phyloP scores from a whole-genome alignment of 2,329 filamentous ascomycete genomes.

The Sphaerulina vaccinii region DNA sequence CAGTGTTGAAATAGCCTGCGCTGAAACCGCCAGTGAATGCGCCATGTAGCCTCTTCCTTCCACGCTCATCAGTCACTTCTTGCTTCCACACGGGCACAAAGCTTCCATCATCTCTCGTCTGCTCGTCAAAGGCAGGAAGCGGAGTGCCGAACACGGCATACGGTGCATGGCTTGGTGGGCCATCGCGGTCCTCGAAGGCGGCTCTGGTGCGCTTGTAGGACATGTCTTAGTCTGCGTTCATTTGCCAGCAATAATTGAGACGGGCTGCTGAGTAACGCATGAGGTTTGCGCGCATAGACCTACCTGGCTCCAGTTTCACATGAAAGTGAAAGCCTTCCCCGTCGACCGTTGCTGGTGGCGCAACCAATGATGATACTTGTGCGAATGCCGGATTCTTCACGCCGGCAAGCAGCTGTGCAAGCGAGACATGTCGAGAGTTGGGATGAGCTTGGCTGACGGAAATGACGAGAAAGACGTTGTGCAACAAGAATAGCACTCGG shows the following conservation, averaged over 20 bases:
- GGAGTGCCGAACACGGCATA: conserved; percentile 82
- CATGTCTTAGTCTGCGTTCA: conserved; percentile 52
- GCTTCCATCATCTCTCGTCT: conserved; percentile 81
- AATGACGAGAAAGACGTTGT: too few relatives aligned
- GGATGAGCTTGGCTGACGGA: too few relatives aligned
- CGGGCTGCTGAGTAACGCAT: conserved; percentile 10
- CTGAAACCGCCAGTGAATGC: conserved; percentile 97
- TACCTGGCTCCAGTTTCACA: conserved; percentile 19
- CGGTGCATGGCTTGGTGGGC: conserved; percentile 59
- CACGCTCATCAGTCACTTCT: conserved; percentile 89
- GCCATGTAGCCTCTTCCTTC: conserved; percentile 86
- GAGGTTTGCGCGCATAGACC: conserved; percentile 10
- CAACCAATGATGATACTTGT: too few relatives aligned
- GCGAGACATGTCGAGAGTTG: too few relatives aligned
- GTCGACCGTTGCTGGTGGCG: too few relatives aligned
- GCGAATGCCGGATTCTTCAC: too few relatives aligned
- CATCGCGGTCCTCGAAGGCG: conserved; percentile 71
- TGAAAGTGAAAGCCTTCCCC: too few relatives aligned
- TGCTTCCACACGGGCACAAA: conserved; percentile 98
- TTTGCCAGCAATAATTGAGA: conserved; percentile 33
- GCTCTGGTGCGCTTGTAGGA: conserved; percentile 76
- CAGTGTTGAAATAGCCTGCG: conserved; percentile 97
- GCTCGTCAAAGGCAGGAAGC: conserved; percentile 72
- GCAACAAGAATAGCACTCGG: too few relatives aligned
- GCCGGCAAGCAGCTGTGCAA: too few relatives aligned